Evolutionary conservation across 176 grass and related monocot species (phyloP).

Genomic region (Cymbopogon citratus): DNA sequence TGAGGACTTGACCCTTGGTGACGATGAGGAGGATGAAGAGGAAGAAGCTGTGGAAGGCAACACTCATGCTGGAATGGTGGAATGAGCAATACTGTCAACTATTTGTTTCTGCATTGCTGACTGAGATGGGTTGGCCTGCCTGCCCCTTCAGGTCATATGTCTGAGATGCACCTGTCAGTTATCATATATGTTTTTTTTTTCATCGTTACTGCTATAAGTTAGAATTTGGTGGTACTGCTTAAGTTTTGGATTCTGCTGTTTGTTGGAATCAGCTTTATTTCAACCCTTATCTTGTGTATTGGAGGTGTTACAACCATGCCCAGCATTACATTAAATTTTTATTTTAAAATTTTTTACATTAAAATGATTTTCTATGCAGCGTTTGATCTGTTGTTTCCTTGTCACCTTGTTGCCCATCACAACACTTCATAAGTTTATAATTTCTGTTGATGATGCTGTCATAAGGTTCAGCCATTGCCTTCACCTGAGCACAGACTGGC

Average conservation of each 20-base stretch:
- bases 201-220: neutral
- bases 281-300: neutral
- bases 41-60: neutral
- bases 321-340: neutral
- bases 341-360: too few relatives aligned
- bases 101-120: neutral
- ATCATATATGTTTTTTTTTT: constrained; percentile 12
- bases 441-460: neutral
- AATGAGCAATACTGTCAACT: constrained; percentile 16
- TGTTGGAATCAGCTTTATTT: neutral
- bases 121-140: neutral
- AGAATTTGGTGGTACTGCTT: neutral
- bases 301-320: neutral
- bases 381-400: neutral
- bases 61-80: constrained; percentile 30
- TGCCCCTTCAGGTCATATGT: neutral
- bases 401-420: neutral
- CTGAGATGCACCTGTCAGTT: constrained; percentile 13
- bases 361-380: neutral
- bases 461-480: too few relatives aligned
- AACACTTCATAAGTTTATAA: neutral
- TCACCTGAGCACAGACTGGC: too few relatives aligned
- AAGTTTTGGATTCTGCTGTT: constrained; percentile 1
- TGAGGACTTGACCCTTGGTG: constrained; percentile 57
- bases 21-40: constrained; percentile 35